These are phyloP conservation scores for Phytophthora pluvialis DNA, from an alignment of 352 stramenopile genomes.

Conservation along the genomic window DNA sequence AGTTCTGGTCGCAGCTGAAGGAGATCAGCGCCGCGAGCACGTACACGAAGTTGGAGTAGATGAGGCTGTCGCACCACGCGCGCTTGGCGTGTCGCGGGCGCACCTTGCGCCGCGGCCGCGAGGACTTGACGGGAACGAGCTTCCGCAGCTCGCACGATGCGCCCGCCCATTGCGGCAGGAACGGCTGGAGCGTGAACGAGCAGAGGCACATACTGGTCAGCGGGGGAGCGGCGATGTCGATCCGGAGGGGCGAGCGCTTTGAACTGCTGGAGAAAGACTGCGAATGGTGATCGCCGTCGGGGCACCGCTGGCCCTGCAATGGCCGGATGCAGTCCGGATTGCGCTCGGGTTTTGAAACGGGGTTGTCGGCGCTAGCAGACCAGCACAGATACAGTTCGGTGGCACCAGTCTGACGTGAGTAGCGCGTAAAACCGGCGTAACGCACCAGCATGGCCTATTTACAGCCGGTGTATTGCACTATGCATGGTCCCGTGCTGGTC, in stretches of 20 bases:
- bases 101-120: constrained; percentile 53
- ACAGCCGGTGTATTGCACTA: too few relatives aligned
- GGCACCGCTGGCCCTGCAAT: constrained; percentile 19
- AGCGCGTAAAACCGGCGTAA: background rate
- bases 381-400: constrained; percentile 29
- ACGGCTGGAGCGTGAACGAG: constrained; percentile 38
- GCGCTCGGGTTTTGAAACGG: constrained; percentile 21
- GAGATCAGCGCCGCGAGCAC: constrained; percentile 72
- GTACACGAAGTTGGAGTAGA: constrained; percentile 87
- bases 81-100: constrained; percentile 52
- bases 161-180: constrained; percentile 45
- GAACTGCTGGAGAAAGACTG: constrained; percentile 27
- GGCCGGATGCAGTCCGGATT: constrained; percentile 6
- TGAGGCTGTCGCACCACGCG: constrained; percentile 78
- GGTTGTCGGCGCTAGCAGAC: constrained; percentile 13
- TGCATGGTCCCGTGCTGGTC: constrained; percentile 4
- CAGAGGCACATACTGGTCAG: constrained; percentile 37
- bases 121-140: constrained; percentile 34
- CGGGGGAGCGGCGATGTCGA: background rate
- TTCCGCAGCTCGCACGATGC: constrained; percentile 47
- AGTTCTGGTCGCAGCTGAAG: constrained; percentile 73
- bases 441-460: background rate
- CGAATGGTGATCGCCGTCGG: constrained; percentile 25
- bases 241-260: constrained; percentile 16
- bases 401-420: background rate